Evolutionary conservation across 352 stramenopile species (phyloP).

Genomic region (Globisporangium yorkense): DNA sequence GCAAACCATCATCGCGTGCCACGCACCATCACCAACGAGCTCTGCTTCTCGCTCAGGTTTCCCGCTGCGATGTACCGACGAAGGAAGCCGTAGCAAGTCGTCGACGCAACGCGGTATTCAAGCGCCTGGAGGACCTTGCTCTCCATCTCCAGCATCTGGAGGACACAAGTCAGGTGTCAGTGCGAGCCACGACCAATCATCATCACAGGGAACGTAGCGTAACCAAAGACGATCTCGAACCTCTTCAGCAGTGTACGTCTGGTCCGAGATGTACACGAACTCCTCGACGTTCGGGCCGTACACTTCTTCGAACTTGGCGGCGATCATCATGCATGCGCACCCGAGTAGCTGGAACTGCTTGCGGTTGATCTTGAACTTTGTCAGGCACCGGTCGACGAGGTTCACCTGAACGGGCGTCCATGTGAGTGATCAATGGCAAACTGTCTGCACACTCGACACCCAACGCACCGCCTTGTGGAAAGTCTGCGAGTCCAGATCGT

Average conservation of each 20-base stretch:
- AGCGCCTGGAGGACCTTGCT: constrained; percentile 64
- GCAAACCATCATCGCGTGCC: background rate
- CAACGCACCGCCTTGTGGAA: constrained; percentile 68
- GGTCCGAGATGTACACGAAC: constrained; percentile 97
- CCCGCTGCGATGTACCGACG: constrained; percentile 55
- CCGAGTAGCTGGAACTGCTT: constrained; percentile 94
- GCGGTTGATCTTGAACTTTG: constrained; percentile 81
- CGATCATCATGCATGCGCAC: constrained; percentile 94
- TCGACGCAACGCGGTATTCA: constrained; percentile 72
- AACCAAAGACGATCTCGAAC: constrained; percentile 18
- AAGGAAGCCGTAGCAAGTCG: constrained; percentile 71
- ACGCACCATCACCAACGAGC: constrained; percentile 56
- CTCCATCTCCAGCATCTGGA: constrained; percentile 82
- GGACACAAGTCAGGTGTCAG: background rate
- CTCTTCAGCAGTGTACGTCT: constrained; percentile 90
- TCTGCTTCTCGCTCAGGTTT: constrained; percentile 47
- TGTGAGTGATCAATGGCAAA: background rate
- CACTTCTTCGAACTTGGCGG: constrained; percentile 98
- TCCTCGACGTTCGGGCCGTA: constrained; percentile 92
- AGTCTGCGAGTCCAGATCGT: constrained; percentile 75
- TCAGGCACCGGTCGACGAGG: constrained; percentile 77
- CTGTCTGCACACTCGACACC: background rate
- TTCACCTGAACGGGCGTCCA: constrained; percentile 39
- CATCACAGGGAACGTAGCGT: background rate
- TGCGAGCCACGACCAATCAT: background rate